These are phyloP conservation scores for Meira nashicola DNA, from an alignment of 1,284 basidiomycete genomes.

Conservation along the genomic window DNA sequence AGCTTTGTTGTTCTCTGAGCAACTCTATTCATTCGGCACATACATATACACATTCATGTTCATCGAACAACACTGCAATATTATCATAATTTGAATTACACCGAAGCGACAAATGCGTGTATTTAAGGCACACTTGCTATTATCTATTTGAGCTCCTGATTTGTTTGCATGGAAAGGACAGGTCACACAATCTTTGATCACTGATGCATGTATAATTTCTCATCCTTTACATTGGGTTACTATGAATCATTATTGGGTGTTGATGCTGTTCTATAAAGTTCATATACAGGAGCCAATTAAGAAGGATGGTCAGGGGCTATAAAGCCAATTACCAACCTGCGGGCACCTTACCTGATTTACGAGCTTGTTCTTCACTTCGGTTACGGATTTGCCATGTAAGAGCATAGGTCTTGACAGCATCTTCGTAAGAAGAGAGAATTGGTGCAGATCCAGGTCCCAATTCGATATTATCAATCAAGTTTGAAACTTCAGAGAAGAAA, in stretches of 20 bases:
- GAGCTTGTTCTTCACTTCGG: conserved; percentile 35
- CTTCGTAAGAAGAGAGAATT: conserved; percentile 39
- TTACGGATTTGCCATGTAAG: conserved; percentile 49
- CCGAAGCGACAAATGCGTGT: too few species aligned
- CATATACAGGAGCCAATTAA: not conserved
- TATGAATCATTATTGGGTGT: too few species aligned
- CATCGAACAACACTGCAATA: not conserved
- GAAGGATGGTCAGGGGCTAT: not conserved
- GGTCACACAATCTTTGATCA: too few species aligned
- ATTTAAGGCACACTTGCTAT: too few species aligned
- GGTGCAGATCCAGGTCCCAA: conserved; percentile 31
- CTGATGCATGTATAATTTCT: too few species aligned
- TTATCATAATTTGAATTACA: too few species aligned
- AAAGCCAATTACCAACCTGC: too few species aligned
- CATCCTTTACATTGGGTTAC: too few species aligned
- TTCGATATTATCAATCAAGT: conserved; percentile 50
- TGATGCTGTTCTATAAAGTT: too few species aligned
- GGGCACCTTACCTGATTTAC: not conserved
- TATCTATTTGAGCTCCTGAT: too few species aligned
- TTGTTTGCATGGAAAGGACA: too few species aligned
- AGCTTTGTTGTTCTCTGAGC: conserved; percentile 57
- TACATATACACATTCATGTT: not conserved
- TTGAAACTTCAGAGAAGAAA: conserved; percentile 52
- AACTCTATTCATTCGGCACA: not conserved
- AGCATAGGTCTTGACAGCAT: conserved; percentile 51